These are phyloP conservation scores for Aspergillus tanneri DNA, from an alignment of 2,329 filamentous ascomycete genomes.

Conservation along the genomic window DNA sequence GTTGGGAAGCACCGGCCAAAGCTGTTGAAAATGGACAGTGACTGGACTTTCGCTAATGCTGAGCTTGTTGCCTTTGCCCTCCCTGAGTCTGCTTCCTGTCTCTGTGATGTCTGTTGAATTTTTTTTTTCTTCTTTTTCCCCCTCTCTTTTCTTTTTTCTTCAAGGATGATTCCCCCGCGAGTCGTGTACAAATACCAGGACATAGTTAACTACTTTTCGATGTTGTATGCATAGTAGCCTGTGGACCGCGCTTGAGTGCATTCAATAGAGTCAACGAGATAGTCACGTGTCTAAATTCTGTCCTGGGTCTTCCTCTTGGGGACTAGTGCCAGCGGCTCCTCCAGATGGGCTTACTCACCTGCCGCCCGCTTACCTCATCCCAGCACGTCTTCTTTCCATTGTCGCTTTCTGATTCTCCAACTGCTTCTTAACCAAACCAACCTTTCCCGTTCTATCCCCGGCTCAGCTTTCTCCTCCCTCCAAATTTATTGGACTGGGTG, in stretches of 20 bases:
- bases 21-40: background rate
- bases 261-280: too few species aligned
- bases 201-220: constrained; percentile 7
- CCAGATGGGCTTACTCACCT: constrained; percentile 4
- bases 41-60: background rate
- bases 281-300: too few species aligned
- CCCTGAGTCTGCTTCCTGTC: constrained; percentile 5
- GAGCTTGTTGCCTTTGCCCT: constrained; percentile 3
- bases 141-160: constrained; percentile 13
- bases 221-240: background rate
- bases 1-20: background rate
- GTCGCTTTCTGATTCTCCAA: constrained; percentile 9
- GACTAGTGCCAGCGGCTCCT: constrained; percentile 2
- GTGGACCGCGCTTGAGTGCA: too few species aligned
- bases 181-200: constrained; percentile 25
- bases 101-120: background rate
- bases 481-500: constrained; percentile 18
- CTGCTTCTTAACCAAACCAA: too few species aligned
- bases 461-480: constrained; percentile 15
- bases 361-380: background rate
- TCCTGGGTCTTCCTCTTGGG: too few species aligned
- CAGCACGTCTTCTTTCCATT: constrained; percentile 1
- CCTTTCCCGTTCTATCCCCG: constrained; percentile 6
- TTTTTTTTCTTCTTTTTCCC: constrained; percentile 5
- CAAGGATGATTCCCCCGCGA: constrained; percentile 21